These are phyloP conservation scores for Cladophialophora exuberans DNA, from an alignment of 2,329 filamentous ascomycete species.

Conservation along the genomic window DNA sequence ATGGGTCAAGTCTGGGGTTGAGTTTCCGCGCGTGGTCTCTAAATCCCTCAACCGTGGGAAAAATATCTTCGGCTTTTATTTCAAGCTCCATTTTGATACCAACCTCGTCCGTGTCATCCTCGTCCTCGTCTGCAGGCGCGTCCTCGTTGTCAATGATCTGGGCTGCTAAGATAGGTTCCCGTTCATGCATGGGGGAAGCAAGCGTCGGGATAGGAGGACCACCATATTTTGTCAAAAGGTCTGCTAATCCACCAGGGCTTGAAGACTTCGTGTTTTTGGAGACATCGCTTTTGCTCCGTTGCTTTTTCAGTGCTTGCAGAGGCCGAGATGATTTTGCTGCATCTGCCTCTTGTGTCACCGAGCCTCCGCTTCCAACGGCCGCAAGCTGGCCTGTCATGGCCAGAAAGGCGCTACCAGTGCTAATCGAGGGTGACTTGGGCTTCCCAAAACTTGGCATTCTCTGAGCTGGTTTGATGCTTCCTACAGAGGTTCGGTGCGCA, in stretches of 20 bases:
- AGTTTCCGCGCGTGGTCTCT: slow-evolving; percentile 71
- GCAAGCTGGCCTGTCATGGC: slow-evolving; percentile 51
- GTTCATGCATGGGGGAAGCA: slow-evolving; percentile 49
- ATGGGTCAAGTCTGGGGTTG: slow-evolving; percentile 71
- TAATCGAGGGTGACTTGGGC: slow-evolving; percentile 44
- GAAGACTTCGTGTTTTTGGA: slow-evolving; percentile 42
- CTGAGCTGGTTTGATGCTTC: slow-evolving; percentile 38
- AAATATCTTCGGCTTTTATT: slow-evolving; percentile 67
- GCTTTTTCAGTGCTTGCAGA: slow-evolving; percentile 36
- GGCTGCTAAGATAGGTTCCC: slow-evolving; percentile 31
- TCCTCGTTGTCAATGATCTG: slow-evolving; percentile 38
- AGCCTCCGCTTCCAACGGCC: slow-evolving; percentile 56
- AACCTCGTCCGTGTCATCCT: slow-evolving; percentile 45
- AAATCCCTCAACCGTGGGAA: slow-evolving; percentile 76
- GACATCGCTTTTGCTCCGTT: slow-evolving; percentile 62
- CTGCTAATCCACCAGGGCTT: slow-evolving; percentile 49
- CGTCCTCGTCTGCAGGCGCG: slow-evolving; percentile 43
- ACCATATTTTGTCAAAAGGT: slow-evolving; percentile 60
- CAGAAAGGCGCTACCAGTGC: slow-evolving; percentile 46
- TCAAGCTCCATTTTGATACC: slow-evolving; percentile 59
- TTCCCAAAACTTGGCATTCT: slow-evolving; percentile 45
- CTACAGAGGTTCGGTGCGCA: slow-evolving; percentile 32
- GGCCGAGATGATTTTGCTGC: slow-evolving; percentile 35
- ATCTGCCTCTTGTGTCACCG: slow-evolving; percentile 58
- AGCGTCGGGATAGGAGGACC: slow-evolving; percentile 62